These are phyloP conservation scores for Maudiozyma serrabonitensis DNA, from an alignment of 805 yeast genomes.

Conservation along the genomic window DNA sequence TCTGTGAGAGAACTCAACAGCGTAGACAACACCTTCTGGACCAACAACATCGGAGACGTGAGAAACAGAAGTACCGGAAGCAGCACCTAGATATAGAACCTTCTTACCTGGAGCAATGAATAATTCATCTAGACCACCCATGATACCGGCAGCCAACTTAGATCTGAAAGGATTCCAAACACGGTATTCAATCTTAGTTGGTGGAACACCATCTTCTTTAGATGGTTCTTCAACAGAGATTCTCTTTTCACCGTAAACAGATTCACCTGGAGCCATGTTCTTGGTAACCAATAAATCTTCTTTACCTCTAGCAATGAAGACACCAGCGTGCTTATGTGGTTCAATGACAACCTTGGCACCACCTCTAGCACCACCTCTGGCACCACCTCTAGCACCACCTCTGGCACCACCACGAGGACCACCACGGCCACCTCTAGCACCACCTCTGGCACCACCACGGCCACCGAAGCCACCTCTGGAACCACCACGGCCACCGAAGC, in stretches of 20 bases:
- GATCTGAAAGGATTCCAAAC: slow-evolving; percentile 99
- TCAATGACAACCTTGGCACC: slow-evolving; percentile 96
- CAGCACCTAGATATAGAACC: slow-evolving; percentile 96
- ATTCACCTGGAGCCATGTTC: slow-evolving; percentile 96
- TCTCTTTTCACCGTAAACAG: slow-evolving; percentile 98
- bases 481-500: slow-evolving; percentile 24
- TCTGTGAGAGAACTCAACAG: slow-evolving; percentile 98
- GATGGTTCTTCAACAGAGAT: slow-evolving; percentile 88
- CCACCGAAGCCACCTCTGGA: slow-evolving; percentile 23
- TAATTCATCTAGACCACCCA: slow-evolving; percentile 98
- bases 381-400: slow-evolving; percentile 45
- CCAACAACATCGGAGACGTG: slow-evolving; percentile 98
- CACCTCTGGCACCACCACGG: slow-evolving; percentile 32
- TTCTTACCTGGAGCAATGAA: slow-evolving; percentile 97
- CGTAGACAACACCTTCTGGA: slow-evolving; percentile 97
- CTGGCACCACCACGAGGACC: slow-evolving; percentile 31
- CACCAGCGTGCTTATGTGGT: slow-evolving; percentile 99
- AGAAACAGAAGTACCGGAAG: slow-evolving; percentile 97
- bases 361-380: slow-evolving; percentile 75
- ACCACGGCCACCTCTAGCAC: slow-evolving; percentile 34
- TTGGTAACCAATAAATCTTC: slow-evolving; percentile 96
- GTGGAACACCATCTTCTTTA: slow-evolving; percentile 74
- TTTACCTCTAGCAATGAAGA: slow-evolving; percentile 98
- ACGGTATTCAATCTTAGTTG: slow-evolving; percentile 96
- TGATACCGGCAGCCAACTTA: slow-evolving; percentile 98